These are phyloP conservation scores for Cryptococcus jaspeensis DNA, from an alignment of 1,284 basidiomycete species.

Conservation along the genomic window DNA sequence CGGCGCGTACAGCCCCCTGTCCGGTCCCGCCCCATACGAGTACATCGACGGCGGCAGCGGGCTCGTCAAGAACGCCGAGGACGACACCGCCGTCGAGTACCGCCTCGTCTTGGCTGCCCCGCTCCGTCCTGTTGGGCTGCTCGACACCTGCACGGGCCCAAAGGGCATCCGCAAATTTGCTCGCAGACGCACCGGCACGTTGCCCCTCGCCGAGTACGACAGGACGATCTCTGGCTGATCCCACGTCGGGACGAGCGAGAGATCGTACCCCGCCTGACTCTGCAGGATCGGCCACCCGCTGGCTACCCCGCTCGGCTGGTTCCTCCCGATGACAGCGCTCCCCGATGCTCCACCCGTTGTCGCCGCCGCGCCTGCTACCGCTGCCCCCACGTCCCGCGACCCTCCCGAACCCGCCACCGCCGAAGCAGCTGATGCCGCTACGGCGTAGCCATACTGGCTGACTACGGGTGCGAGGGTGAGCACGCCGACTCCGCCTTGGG, in stretches of 20 bases:
- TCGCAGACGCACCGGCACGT: background rate
- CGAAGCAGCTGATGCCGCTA: background rate
- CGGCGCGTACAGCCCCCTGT: constrained; percentile 1
- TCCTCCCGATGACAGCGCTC: too few species aligned
- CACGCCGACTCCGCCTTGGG: background rate
- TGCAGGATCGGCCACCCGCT: too few species aligned
- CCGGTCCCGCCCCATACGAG: constrained; percentile 3
- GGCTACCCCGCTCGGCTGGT: too few species aligned
- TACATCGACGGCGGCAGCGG: constrained; percentile 14
- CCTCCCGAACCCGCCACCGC: background rate
- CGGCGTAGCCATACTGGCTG: constrained; percentile 7
- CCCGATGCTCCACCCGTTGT: too few species aligned
- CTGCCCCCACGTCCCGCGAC: too few species aligned
- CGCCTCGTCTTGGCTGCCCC: background rate
- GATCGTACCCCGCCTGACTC: background rate
- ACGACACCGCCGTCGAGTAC: constrained; percentile 10
- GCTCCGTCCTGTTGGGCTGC: background rate
- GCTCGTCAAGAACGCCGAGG: constrained; percentile 13
- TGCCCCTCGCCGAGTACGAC: constrained; percentile 1
- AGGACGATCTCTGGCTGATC: constrained; percentile 17
- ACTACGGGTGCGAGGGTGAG: constrained; percentile 15
- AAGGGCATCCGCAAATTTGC: background rate
- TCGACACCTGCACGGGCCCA: background rate
- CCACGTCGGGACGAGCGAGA: constrained; percentile 15
- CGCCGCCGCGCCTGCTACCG: too few species aligned